Conservation (phyloP, 2,329 filamentous ascomycete species). For the Lecanicillium sp. region DNA sequence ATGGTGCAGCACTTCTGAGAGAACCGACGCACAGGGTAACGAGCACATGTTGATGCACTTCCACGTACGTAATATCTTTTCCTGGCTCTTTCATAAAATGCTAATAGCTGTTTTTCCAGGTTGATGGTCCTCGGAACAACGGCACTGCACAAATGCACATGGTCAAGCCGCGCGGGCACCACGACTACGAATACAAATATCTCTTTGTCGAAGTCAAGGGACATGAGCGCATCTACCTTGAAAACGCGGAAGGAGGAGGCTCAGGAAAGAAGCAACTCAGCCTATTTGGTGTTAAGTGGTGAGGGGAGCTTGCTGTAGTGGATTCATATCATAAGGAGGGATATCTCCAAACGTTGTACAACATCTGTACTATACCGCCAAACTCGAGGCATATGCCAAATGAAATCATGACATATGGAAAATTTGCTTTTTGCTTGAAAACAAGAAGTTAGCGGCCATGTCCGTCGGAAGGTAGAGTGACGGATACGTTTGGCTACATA, state of each 20-base stretch:
- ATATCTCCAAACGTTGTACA: conserved; percentile 1
- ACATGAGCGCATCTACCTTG: conserved; percentile 55
- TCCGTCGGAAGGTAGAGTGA: no score
- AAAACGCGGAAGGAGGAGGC: conserved; percentile 42
- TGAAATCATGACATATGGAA: not conserved
- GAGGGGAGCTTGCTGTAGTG: not conserved
- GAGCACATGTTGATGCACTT: conserved; percentile 83
- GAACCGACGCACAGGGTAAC: conserved; percentile 64
- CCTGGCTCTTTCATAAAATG: not conserved
- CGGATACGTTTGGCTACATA: no score
- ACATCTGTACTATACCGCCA: conserved; percentile 5
- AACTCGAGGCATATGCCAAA: not conserved
- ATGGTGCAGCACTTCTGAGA: conserved; percentile 48
- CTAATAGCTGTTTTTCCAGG: conserved; percentile 35
- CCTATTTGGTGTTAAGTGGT: conserved; percentile 56
- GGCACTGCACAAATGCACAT: conserved; percentile 74
- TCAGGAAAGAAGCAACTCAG: conserved; percentile 37
- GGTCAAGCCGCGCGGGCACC: conserved; percentile 54
- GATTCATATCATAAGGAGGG: not conserved
- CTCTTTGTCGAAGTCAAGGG: conserved; percentile 75
- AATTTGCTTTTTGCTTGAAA: no score
- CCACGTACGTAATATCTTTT: conserved; percentile 44
- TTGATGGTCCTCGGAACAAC: conserved; percentile 66
- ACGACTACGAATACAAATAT: conserved; percentile 70
- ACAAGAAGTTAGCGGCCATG: no score